phyloP scores from a whole-genome alignment of 176 grass and related monocot species.

The Ananas comosus region DNA sequence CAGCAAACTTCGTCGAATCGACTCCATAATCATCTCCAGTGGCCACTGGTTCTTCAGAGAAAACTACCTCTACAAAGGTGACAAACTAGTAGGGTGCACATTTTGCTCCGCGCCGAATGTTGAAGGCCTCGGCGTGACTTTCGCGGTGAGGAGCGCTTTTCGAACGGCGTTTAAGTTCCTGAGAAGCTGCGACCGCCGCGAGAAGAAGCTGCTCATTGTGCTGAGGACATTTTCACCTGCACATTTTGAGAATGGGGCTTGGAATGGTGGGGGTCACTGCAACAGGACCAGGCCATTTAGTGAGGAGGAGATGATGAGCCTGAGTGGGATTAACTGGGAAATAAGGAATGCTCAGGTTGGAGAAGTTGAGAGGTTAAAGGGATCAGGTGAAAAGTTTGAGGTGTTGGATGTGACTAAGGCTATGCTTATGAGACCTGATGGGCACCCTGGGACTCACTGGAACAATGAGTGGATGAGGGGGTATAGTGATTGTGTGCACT shows the following conservation, averaged over 20 bases:
- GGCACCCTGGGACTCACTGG: conserved; percentile 38
- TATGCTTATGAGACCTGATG: conserved; percentile 51
- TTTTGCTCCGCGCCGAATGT: conserved; percentile 6
- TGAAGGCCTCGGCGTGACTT: conserved; percentile 4
- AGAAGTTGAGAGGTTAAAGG: conserved; percentile 18
- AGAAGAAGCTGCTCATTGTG: conserved; percentile 4
- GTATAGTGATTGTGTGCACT: conserved; percentile 43
- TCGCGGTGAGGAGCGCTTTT: conserved; percentile 9
- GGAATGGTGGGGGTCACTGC: conserved; percentile 57
- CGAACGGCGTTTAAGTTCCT: conserved; percentile 23
- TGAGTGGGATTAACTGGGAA: conserved; percentile 29
- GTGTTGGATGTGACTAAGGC: conserved; percentile 39
- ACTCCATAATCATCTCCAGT: conserved; percentile 20
- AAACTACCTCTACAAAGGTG: conserved; percentile 15
- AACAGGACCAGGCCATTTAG: conserved; percentile 46
- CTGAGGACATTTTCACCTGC: conserved; percentile 22
- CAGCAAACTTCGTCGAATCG: conserved; percentile 2
- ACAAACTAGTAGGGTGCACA: conserved; percentile 17
- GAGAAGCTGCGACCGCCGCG: neutral
- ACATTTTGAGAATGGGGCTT: conserved; percentile 70
- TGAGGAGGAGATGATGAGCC: conserved; percentile 23
- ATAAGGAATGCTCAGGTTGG: conserved; percentile 56
- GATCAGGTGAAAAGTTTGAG: conserved; percentile 14
- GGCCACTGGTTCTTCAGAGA: conserved; percentile 27
- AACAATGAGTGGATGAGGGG: conserved; percentile 40